Base-by-base conservation (phyloP, 2,329 filamentous ascomycete genomes). In the Colletotrichum liaoningense region DNA sequence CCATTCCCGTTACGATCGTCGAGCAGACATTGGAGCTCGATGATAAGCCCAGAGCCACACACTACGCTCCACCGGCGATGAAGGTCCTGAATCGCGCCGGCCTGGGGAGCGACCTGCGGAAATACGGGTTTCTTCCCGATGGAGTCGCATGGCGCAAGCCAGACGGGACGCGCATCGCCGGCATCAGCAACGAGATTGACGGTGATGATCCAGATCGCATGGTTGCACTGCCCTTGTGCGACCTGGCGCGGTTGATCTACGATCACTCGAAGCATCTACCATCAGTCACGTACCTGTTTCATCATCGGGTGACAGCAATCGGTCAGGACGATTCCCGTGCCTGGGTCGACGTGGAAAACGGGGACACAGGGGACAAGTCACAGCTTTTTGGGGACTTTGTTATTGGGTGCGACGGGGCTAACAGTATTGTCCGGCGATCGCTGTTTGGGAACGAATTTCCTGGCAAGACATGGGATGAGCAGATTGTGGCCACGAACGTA, bases 401-500 rank as follows among this genome's bases (percentile, higher is more conserved):
- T 0, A 79, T 89, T 16, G 89, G 89, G 0, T 90, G 88, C 72
- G 89, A 91, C 76, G 89, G 88, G 1, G 87, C 86, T 0, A 85
- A 83, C 30, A 87, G 86, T 67, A 78, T 78, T 49, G 84, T 90
- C 4, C 79, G 88, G 56, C 84, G 83, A 72, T 82, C 81, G 2
- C 75, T 90, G 11, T 90, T 90, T 78, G 87, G 88, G 3, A 80
- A 83, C n/a, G 84, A 30, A 30, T 92, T 88, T 74, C 89, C 88
- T 0, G 90, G 89, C 0, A 87, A 88, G 75, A 92, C 89, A 0
- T 88, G 89, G 84, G 86, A 90, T 68, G 84, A 84, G 74, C 88
- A 90, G 77, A 90, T 92, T 69, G 85, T 92, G 26, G 89, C 90
- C 54, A 91, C 89, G 5, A 91, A 92, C 81, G 87, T 89, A n/a